phyloP scores from a whole-genome alignment of 2,329 filamentous ascomycete genomes.

The Grosmannia serpens region DNA sequence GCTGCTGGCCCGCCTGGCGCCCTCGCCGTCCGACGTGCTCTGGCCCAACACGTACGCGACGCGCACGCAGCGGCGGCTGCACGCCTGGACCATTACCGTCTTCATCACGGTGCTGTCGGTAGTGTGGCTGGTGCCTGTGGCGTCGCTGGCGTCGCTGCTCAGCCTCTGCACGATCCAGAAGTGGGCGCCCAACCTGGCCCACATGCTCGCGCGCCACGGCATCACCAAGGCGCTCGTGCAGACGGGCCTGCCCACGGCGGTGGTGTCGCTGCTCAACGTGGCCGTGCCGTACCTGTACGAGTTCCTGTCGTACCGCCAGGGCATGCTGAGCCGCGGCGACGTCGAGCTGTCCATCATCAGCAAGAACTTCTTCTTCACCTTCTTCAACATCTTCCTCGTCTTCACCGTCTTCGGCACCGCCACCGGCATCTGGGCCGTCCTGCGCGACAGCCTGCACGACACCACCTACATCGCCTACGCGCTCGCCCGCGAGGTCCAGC shows the following conservation, averaged over 20 bases:
- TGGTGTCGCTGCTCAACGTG: slow-evolving; percentile 78
- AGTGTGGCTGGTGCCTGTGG: slow-evolving; percentile 77
- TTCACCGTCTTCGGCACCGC: slow-evolving; percentile 84
- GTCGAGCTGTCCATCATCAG: slow-evolving; percentile 90
- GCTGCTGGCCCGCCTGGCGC: slow-evolving; percentile 74
- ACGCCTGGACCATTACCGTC: slow-evolving; percentile 73
- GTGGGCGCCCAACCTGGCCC: slow-evolving; percentile 58
- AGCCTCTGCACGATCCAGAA: slow-evolving; percentile 70
- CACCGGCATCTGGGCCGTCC: slow-evolving; percentile 55
- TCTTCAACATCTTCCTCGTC: slow-evolving; percentile 96
- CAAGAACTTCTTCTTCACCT: slow-evolving; percentile 99
- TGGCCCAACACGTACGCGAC: slow-evolving; percentile 89
- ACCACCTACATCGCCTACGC: slow-evolving; percentile 65
- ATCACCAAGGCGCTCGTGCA: slow-evolving; percentile 68
- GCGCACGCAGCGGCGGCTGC: slow-evolving; percentile 58
- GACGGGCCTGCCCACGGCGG: slow-evolving; percentile 75
- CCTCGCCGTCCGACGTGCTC: slow-evolving; percentile 82
- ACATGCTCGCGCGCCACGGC: slow-evolving; percentile 54
- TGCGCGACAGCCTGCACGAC: slow-evolving; percentile 66
- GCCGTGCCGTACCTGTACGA: slow-evolving; percentile 91
- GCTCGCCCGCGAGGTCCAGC: slow-evolving; percentile 64
- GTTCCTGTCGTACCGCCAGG: slow-evolving; percentile 80
- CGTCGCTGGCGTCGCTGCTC: slow-evolving; percentile 65
- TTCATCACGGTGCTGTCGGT: slow-evolving; percentile 75
- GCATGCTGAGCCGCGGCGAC: slow-evolving; percentile 89